Evolutionary conservation across 805 yeast genomes (phyloP).

Genomic region (Barnettozyma botsteinii): DNA sequence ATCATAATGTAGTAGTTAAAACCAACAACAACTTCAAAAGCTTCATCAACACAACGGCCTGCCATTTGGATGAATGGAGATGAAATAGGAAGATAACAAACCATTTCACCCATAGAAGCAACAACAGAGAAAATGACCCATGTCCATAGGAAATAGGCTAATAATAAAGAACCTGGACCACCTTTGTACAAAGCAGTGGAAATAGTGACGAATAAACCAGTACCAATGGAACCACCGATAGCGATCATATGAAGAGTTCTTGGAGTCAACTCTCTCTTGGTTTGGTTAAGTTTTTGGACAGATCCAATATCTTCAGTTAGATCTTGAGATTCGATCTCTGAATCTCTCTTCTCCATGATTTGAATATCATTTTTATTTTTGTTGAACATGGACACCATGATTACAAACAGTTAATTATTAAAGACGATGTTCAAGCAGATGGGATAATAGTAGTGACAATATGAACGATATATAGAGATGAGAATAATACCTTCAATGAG

Average conservation of each 20-base stretch:
- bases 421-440: too few species aligned
- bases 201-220: constrained; percentile 56
- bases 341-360: constrained; percentile 3
- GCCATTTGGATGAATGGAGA: constrained; percentile 73
- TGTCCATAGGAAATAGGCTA: constrained; percentile 61
- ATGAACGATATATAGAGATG: too few species aligned
- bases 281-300: constrained; percentile 6
- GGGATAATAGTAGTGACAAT: too few species aligned
- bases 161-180: constrained; percentile 60
- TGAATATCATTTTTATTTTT: neutral
- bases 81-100: constrained; percentile 61
- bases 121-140: constrained; percentile 58
- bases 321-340: constrained; percentile 5
- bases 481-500: too few species aligned
- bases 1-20: constrained; percentile 71
- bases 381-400: neutral
- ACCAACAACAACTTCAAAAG: constrained; percentile 63
- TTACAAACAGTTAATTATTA: too few species aligned
- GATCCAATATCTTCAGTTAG: constrained; percentile 10
- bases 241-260: constrained; percentile 12
- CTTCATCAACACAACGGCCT: constrained; percentile 66
- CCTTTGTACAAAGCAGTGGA: constrained; percentile 50
- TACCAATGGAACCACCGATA: constrained; percentile 39
- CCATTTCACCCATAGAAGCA: constrained; percentile 68
- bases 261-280: constrained; percentile 8